Evolutionary conservation across 2,329 filamentous ascomycete species (phyloP).

Genomic region (Curvularia sp.): DNA sequence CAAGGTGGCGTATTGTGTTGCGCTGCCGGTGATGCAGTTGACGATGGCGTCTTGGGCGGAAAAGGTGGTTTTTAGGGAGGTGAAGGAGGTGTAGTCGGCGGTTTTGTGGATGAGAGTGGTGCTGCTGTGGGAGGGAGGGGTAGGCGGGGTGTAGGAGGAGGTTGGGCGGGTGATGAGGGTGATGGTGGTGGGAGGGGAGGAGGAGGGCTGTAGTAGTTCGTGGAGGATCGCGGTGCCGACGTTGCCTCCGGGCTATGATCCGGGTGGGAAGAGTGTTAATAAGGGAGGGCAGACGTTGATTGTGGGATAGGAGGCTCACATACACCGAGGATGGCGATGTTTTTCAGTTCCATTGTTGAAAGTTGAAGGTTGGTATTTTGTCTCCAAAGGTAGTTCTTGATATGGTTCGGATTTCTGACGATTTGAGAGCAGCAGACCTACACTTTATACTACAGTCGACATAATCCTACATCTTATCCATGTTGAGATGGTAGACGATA

Average conservation of each 20-base stretch:
- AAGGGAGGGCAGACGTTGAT: neutral
- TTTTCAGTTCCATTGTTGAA: slow-evolving; percentile 43
- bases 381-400: neutral
- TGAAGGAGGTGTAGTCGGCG: slow-evolving; percentile 36
- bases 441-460: neutral
- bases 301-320: neutral
- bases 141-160: slow-evolving; percentile 28
- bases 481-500: neutral
- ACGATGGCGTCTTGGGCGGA: slow-evolving; percentile 64
- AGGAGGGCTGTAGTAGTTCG: slow-evolving; percentile 32
- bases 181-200: slow-evolving; percentile 29
- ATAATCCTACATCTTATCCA: neutral
- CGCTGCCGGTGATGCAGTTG: slow-evolving; percentile 54
- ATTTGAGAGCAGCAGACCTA: neutral
- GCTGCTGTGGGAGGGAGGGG: neutral
- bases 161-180: slow-evolving; percentile 40
- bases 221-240: slow-evolving; percentile 41
- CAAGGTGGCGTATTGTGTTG: slow-evolving; percentile 54
- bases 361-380: neutral
- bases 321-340: slow-evolving; percentile 47
- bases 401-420: neutral
- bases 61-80: slow-evolving; percentile 52
- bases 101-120: slow-evolving; percentile 30
- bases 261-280: slow-evolving; percentile 1
- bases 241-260: slow-evolving; percentile 40